These are phyloP conservation scores for Beta lomatogona DNA, from an alignment of 179 eudicot genomes.

Conservation along the genomic window DNA sequence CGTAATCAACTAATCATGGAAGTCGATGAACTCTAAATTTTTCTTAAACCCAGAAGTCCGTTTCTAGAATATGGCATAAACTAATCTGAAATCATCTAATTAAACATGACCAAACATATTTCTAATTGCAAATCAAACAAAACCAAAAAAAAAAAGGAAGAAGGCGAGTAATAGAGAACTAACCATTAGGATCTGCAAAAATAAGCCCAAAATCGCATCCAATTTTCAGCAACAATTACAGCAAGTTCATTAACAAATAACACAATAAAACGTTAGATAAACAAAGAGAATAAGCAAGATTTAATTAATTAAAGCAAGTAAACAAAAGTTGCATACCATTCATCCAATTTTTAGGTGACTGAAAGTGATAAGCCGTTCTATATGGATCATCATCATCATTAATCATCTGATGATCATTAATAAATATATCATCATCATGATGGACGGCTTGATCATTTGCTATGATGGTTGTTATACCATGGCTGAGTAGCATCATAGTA, in stretches of 20 bases:
- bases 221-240: not conserved
- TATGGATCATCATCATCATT: conserved; percentile 3
- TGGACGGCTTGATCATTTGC: conserved; percentile 4
- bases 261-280: not conserved
- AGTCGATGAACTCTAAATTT: too few relatives aligned
- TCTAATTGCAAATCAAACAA: not conserved
- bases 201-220: not conserved
- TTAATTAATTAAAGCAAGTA: not conserved
- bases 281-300: not conserved
- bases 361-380: conserved; percentile 9
- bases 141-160: not conserved
- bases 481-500: conserved; percentile 1
- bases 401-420: not conserved
- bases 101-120: not conserved
- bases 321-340: not conserved
- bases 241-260: not conserved
- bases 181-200: conserved; percentile 14
- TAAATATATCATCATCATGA: not conserved
- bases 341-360: conserved; percentile 3
- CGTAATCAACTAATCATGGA: too few relatives aligned
- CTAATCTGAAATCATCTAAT: too few relatives aligned
- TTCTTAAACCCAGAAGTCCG: too few relatives aligned
- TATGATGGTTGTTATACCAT: not conserved
- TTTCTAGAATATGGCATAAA: too few relatives aligned
- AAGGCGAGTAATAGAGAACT: not conserved